A percentile compares a stretch with the other conserved stretches of the same genome.
Evolutionary conservation across 306 rosid genomes (phyloP).

Genomic region (Quercus berberidifolia): DNA sequence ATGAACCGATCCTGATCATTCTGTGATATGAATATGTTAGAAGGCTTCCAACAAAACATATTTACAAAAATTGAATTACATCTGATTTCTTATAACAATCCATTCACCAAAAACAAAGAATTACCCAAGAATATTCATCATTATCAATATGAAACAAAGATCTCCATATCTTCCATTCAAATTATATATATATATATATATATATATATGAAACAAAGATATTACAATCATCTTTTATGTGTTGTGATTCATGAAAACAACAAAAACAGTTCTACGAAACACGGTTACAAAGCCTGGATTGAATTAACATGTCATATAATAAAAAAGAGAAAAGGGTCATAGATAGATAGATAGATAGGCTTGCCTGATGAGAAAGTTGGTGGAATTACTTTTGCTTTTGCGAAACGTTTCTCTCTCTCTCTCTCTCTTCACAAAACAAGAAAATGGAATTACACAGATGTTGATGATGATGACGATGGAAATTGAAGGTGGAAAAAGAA

Average conservation of each 20-base stretch:
- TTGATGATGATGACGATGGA: background rate
- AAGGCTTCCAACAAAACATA: background rate
- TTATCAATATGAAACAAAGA: background rate
- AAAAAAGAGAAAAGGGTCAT: background rate
- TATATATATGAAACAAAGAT: background rate
- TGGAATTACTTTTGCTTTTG: constrained; percentile 22
- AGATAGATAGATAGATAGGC: background rate
- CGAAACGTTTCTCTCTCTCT: constrained; percentile 9
- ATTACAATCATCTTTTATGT: too few relatives aligned
- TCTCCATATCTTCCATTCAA: too few relatives aligned
- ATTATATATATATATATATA: too few relatives aligned
- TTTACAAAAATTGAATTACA: background rate
- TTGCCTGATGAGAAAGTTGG: constrained; percentile 48
- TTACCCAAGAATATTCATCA: background rate
- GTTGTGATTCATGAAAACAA: background rate
- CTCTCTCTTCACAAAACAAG: background rate
- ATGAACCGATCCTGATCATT: background rate
- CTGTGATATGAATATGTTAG: too few relatives aligned
- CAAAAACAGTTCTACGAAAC: background rate
- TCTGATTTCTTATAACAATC: background rate
- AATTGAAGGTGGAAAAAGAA: background rate
- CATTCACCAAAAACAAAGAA: background rate
- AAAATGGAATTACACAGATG: constrained; percentile 6
- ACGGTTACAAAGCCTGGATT: background rate
- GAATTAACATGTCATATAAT: background rate